Percentiles rank a stretch among this genome's conserved stretches.
Conservation (phyloP, 495 filamentous ascomycete genomes). For the Penicillium simplicissimum region DNA sequence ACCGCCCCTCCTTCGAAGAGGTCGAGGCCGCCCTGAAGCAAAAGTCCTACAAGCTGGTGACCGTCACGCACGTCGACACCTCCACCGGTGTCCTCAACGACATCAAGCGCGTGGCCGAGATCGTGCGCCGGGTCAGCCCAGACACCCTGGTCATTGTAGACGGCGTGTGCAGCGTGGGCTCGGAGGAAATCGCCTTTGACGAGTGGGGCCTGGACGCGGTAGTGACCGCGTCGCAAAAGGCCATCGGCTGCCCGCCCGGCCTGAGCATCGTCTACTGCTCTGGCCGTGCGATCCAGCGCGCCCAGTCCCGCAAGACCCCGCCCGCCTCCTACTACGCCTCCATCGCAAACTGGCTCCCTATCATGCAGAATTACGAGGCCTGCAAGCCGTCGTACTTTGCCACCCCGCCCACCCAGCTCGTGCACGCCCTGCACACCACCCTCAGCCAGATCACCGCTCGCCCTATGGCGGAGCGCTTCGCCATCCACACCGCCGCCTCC, state of each 20-base stretch:
- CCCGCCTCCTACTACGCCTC: constrained; percentile 89
- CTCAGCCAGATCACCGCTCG: constrained; percentile 78
- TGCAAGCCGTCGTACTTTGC: constrained; percentile 97
- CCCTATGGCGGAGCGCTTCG: constrained; percentile 78
- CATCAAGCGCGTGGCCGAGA: constrained; percentile 75
- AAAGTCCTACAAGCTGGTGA: constrained; percentile 89
- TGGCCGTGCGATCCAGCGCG: constrained; percentile 79
- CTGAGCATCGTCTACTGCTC: constrained; percentile 91
- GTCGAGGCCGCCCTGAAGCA: constrained; percentile 83
- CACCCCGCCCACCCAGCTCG: constrained; percentile 89
- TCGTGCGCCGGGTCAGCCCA: constrained; percentile 83
- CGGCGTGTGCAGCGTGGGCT: constrained; percentile 94
- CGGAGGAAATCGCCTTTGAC: constrained; percentile 94
- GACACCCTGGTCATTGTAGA: constrained; percentile 90
- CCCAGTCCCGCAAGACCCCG: constrained; percentile 75
- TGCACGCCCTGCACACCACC: constrained; percentile 94
- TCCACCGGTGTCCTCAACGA: constrained; percentile 94
- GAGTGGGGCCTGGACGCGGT: constrained; percentile 92
- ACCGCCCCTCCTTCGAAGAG: constrained; percentile 81
- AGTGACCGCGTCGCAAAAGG: constrained; percentile 93
- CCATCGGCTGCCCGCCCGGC: constrained; percentile 91
- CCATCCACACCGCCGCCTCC: constrained; percentile 70
- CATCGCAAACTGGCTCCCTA: constrained; percentile 95
- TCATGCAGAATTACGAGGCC: constrained; percentile 99
- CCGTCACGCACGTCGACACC: constrained; percentile 95